Evolutionary conservation across 208 protist genomes (phyloP).

Genomic region (Leishmania martiniquensis): DNA sequence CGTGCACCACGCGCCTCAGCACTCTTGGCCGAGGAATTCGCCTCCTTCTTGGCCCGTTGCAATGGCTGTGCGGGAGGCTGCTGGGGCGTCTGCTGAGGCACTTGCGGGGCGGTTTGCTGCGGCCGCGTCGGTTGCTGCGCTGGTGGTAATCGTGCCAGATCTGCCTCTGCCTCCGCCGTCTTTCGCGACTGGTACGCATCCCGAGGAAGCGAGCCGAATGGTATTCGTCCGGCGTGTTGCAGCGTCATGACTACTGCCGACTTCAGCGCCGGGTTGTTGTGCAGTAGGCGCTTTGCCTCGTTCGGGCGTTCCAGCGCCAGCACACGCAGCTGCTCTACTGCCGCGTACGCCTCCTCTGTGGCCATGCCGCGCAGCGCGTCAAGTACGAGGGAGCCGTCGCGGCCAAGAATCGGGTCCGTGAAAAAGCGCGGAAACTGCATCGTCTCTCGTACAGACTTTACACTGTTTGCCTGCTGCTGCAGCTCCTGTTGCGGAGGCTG

Average conservation of each 20-base stretch:
- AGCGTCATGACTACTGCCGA: constrained; percentile 80
- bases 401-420: constrained; percentile 64
- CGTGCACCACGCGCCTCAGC: background rate
- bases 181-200: constrained; percentile 44
- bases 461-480: constrained; percentile 12
- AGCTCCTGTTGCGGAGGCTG: constrained; percentile 9
- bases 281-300: constrained; percentile 67
- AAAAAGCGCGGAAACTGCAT: constrained; percentile 66
- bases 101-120: background rate
- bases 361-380: constrained; percentile 54
- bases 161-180: constrained; percentile 3
- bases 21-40: background rate
- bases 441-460: constrained; percentile 32
- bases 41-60: constrained; percentile 5
- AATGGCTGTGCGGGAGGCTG: background rate
- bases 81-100: constrained; percentile 2
- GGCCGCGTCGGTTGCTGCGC: background rate
- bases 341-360: constrained; percentile 80
- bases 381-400: constrained; percentile 61
- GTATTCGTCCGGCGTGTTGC: constrained; percentile 79
- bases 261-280: constrained; percentile 69
- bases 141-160: background rate
- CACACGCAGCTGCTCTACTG: constrained; percentile 88
- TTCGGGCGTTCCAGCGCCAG: constrained; percentile 70
- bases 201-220: constrained; percentile 43